These are phyloP conservation scores for Saturnispora bothae DNA, from an alignment of 805 yeast genomes.

Conservation along the genomic window DNA sequence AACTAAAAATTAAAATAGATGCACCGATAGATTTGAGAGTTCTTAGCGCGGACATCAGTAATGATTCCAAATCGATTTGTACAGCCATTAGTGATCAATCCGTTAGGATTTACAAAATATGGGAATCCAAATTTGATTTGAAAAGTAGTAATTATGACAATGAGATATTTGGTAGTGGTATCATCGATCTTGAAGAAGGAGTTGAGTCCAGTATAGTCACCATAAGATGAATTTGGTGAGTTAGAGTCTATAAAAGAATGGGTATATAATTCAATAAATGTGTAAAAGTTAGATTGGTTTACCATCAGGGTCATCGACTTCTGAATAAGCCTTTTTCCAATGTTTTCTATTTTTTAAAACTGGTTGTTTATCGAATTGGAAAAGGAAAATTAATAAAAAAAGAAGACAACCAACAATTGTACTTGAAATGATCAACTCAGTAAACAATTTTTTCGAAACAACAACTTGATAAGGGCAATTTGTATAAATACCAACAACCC, in stretches of 20 bases:
- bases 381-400: constrained; percentile 38
- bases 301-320: constrained; percentile 68
- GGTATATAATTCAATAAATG: not conserved
- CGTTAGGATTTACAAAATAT: constrained; percentile 60
- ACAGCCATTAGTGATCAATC: constrained; percentile 74
- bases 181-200: constrained; percentile 52
- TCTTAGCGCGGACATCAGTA: constrained; percentile 56
- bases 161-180: constrained; percentile 45
- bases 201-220: constrained; percentile 24
- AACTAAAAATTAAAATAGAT: constrained; percentile 36
- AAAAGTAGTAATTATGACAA: constrained; percentile 20
- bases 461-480: constrained; percentile 65
- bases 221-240: constrained; percentile 16
- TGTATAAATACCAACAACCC: constrained; percentile 81
- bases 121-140: constrained; percentile 41
- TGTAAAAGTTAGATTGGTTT: constrained; percentile 52
- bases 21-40: constrained; percentile 46
- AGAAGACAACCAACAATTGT: constrained; percentile 45
- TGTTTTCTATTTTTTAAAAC: constrained; percentile 58
- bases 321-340: constrained; percentile 49
- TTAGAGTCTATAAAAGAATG: not conserved
- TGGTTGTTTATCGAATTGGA: constrained; percentile 55
- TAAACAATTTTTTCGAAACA: constrained; percentile 45
- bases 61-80: constrained; percentile 51
- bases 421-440: constrained; percentile 58